These are phyloP conservation scores for Anacardium occidentale DNA, from an alignment of 345 rosid species.

Conservation along the genomic window DNA sequence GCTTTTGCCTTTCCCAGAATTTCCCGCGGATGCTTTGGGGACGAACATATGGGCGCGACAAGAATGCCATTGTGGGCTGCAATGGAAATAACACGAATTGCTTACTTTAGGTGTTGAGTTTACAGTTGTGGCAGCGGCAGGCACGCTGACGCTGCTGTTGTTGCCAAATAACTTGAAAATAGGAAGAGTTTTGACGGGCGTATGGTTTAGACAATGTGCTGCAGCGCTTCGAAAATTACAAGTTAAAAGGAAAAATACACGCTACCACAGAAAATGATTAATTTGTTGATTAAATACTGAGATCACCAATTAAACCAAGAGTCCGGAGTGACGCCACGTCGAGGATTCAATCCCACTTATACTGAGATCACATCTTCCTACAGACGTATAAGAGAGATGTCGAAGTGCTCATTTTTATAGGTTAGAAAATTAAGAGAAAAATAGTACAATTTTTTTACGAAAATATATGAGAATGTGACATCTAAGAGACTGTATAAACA, in stretches of 20 bases:
- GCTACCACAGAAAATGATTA: too few species aligned
- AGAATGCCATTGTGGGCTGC: conserved; percentile 10
- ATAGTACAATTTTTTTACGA: too few species aligned
- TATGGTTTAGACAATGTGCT: background rate
- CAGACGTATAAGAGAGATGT: too few species aligned
- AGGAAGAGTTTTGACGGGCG: background rate
- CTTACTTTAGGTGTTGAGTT: conserved; percentile 5
- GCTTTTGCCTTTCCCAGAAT: conserved; percentile 27
- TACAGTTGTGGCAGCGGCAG: background rate
- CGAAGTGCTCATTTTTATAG: too few species aligned
- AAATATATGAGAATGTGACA: too few species aligned
- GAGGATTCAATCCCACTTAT: background rate
- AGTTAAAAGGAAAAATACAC: conserved; percentile 2
- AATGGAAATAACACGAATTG: background rate
- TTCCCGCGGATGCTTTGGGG: conserved; percentile 39
- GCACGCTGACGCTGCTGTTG: background rate
- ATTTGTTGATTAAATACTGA: too few species aligned
- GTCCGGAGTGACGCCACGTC: conserved; percentile 34
- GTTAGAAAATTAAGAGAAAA: too few species aligned
- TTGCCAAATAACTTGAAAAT: too few species aligned
- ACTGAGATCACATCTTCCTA: too few species aligned
- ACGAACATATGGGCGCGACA: conserved; percentile 22
- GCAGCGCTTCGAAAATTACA: background rate
- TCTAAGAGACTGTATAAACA: conserved; percentile 1
- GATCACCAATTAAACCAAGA: background rate